These are phyloP conservation scores for Serendipita sp. DNA, from an alignment of 768 basidiomycete genomes.

Conservation along the genomic window DNA sequence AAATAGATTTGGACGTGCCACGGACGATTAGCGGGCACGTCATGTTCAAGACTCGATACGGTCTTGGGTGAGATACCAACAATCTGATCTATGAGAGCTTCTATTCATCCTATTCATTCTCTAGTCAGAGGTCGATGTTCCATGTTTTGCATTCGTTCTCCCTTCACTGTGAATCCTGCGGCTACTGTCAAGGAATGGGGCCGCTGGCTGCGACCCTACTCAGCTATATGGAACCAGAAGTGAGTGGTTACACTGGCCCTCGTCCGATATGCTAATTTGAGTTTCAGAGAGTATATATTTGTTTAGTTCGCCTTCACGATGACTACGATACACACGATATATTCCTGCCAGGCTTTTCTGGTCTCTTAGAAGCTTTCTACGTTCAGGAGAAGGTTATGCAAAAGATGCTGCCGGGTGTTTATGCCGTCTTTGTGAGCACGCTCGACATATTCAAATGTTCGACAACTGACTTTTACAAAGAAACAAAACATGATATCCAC, in stretches of 20 bases:
- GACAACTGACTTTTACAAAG: constrained; percentile 15
- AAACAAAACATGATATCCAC: constrained; percentile 80
- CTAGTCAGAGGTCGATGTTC: constrained; percentile 84
- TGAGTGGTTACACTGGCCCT: constrained; percentile 12
- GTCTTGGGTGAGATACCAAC: constrained; percentile 55
- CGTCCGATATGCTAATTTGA: background rate
- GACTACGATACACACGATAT: constrained; percentile 73
- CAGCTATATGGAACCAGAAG: constrained; percentile 82
- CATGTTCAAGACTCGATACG: constrained; percentile 89
- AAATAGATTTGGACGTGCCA: constrained; percentile 96
- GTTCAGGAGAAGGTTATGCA: constrained; percentile 84
- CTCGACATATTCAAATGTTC: background rate
- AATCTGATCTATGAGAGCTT: constrained; percentile 2
- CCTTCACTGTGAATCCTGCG: constrained; percentile 66
- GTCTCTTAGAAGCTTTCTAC: constrained; percentile 89
- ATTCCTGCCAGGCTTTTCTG: constrained; percentile 90
- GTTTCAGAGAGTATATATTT: constrained; percentile 50
- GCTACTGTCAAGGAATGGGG: constrained; percentile 99
- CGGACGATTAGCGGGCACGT: constrained; percentile 90
- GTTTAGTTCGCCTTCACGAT: constrained; percentile 79
- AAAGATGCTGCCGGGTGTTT: constrained; percentile 79
- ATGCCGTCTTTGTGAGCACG: constrained; percentile 48
- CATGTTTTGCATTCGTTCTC: constrained; percentile 90
- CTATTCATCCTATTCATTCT: background rate
- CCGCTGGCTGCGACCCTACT: constrained; percentile 89